A percentile compares a stretch with the other conserved stretches of the same genome.
Conservation (phyloP, 192 early-diverging fungal genomes). For the Podila verticillata region DNA sequence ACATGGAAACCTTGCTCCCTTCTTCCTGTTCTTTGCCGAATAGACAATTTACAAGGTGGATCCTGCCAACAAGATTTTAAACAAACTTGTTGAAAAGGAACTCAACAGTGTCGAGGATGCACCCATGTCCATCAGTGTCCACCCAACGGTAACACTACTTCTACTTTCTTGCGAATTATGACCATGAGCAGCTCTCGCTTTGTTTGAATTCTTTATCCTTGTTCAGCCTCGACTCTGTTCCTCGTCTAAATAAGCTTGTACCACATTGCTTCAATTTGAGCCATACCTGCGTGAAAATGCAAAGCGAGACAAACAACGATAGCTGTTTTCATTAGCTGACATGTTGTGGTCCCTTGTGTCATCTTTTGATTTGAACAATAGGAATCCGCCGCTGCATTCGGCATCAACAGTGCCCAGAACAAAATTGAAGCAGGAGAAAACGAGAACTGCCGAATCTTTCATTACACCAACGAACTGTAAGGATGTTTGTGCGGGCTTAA, state of each 20-base stretch:
- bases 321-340: background rate
- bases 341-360: background rate
- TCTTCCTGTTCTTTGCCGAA: background rate
- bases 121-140: slow-evolving; percentile 80
- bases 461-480: slow-evolving; percentile 61
- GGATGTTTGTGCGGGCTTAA: background rate
- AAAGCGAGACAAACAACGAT: background rate
- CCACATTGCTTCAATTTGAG: background rate
- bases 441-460: slow-evolving; percentile 82
- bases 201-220: background rate
- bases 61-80: slow-evolving; percentile 27
- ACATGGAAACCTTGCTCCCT: background rate
- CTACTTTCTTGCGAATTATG: background rate
- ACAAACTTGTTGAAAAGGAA: slow-evolving; percentile 45
- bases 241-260: background rate
- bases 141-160: slow-evolving; percentile 71
- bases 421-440: slow-evolving; percentile 77
- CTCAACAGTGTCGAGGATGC: slow-evolving; percentile 80
- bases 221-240: background rate
- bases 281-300: background rate
- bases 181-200: background rate
- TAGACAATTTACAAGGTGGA: slow-evolving; percentile 68
- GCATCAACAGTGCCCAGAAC: slow-evolving; percentile 74
- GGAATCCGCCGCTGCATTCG: slow-evolving; percentile 69
- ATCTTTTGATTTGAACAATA: slow-evolving; percentile 23